Evolutionary conservation across 768 basidiomycete genomes (phyloP).

Genomic region (Gelatoporia subvermispora): DNA sequence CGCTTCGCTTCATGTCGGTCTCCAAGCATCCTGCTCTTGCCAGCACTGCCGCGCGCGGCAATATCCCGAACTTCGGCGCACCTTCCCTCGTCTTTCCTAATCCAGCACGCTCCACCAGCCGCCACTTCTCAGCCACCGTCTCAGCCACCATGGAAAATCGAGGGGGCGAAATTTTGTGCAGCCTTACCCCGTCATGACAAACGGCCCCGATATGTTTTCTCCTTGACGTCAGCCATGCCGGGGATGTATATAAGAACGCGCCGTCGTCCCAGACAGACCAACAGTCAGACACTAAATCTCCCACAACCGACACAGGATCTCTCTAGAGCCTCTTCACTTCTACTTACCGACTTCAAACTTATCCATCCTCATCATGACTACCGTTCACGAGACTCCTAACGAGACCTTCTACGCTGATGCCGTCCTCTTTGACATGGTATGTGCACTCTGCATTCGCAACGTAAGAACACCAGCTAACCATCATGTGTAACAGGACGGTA

Average conservation of each 20-base stretch:
- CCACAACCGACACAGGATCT: neutral
- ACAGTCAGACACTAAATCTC: neutral
- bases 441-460: slow-evolving; percentile 10
- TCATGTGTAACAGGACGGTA: slow-evolving; percentile 50
- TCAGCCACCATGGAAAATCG: too few relatives aligned
- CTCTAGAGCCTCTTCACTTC: too few relatives aligned
- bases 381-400: slow-evolving; percentile 7
- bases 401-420: slow-evolving; percentile 47
- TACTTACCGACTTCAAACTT: neutral
- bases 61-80: neutral
- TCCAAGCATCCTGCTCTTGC: neutral
- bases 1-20: neutral
- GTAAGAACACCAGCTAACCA: slow-evolving; percentile 6
- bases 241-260: slow-evolving; percentile 1
- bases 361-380: slow-evolving; percentile 14
- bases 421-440: slow-evolving; percentile 65
- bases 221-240: neutral
- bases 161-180: neutral
- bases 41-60: neutral
- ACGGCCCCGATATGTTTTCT: neutral
- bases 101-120: neutral
- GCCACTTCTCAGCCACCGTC: too few relatives aligned
- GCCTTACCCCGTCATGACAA: neutral
- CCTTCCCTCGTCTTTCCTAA: neutral
- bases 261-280: neutral